These are phyloP conservation scores for Heliocybe sulcata DNA, from an alignment of 1,284 basidiomycete species.

Conservation along the genomic window DNA sequence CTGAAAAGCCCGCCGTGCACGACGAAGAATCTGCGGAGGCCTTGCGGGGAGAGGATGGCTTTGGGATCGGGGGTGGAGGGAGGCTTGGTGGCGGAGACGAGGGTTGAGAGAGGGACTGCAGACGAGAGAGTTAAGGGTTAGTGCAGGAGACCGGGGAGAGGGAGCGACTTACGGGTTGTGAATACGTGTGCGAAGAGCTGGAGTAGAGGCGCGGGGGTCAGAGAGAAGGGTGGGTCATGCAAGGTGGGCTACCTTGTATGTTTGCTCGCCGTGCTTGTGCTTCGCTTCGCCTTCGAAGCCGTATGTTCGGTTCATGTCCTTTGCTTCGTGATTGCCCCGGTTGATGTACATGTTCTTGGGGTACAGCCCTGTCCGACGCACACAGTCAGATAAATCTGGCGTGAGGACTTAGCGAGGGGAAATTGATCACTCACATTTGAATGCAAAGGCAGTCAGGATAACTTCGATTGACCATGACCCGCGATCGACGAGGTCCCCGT, in stretches of 20 bases:
- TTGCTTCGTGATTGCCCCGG: conserved; percentile 96
- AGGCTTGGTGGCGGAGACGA: conserved; percentile 69
- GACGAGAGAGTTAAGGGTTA: conserved; percentile 4
- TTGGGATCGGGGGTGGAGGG: conserved; percentile 37
- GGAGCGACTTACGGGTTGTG: conserved; percentile 63
- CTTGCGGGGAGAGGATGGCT: conserved; percentile 77
- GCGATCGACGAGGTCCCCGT: conserved; percentile 95
- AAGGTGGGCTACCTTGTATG: conserved; percentile 57
- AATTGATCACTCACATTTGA: conserved; percentile 68
- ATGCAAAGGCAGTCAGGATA: conserved; percentile 89
- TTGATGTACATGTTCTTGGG: conserved; percentile 86
- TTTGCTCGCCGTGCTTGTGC: conserved; percentile 90
- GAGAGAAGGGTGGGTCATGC: background rate
- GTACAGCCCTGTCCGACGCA: conserved; percentile 63
- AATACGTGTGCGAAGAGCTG: conserved; percentile 91
- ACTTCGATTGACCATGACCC: conserved; percentile 98
- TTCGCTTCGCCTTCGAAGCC: conserved; percentile 97
- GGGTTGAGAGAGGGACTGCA: conserved; percentile 84
- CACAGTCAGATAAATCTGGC: conserved; percentile 4
- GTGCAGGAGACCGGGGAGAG: background rate
- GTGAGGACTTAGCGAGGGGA: background rate
- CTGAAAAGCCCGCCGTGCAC: conserved; percentile 97
- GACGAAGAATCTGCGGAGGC: conserved; percentile 88
- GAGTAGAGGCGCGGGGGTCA: conserved; percentile 2
- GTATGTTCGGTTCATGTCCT: conserved; percentile 85